These are phyloP conservation scores for Besnoitia besnoiti DNA, from an alignment of 169 alveolate genomes.

Conservation along the genomic window DNA sequence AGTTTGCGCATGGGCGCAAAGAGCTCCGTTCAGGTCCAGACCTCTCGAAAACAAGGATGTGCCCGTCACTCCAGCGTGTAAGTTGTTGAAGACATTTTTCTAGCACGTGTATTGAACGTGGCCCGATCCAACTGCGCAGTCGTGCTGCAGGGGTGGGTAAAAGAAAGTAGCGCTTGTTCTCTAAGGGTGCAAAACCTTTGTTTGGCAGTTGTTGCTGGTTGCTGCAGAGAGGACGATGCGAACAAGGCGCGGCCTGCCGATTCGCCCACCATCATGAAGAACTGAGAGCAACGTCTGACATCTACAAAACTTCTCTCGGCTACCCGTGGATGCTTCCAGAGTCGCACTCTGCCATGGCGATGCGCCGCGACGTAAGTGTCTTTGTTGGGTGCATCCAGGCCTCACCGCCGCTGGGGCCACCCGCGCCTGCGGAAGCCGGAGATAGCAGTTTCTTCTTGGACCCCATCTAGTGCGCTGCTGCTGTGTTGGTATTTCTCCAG, in stretches of 20 bases:
- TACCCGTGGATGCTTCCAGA: background rate
- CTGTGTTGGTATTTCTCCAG: background rate
- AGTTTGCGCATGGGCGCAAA: slow-evolving; percentile 27
- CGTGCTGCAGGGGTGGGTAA: no score
- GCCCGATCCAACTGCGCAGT: no score
- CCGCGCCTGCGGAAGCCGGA: background rate
- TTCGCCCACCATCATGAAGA: slow-evolving; percentile 11
- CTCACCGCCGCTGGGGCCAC: background rate
- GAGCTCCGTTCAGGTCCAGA: slow-evolving; percentile 31
- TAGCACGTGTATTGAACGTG: no score
- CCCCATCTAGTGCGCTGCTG: background rate
- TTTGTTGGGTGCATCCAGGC: no score
- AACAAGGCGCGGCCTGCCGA: background rate
- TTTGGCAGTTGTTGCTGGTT: background rate
- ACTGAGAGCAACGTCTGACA: background rate
- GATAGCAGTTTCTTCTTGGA: background rate
- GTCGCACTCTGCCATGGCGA: background rate
- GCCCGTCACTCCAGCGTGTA: background rate
- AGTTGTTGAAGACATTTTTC: no score
- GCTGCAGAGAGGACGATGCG: slow-evolving; percentile 2
- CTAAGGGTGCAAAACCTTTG: no score
- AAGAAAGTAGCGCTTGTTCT: no score
- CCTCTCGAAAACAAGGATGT: slow-evolving; percentile 21
- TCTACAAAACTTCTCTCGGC: background rate
- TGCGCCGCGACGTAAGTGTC: background rate